These are phyloP conservation scores for Pachysandra terminalis DNA, from an alignment of 164 flowering plant genomes.

Conservation along the genomic window DNA sequence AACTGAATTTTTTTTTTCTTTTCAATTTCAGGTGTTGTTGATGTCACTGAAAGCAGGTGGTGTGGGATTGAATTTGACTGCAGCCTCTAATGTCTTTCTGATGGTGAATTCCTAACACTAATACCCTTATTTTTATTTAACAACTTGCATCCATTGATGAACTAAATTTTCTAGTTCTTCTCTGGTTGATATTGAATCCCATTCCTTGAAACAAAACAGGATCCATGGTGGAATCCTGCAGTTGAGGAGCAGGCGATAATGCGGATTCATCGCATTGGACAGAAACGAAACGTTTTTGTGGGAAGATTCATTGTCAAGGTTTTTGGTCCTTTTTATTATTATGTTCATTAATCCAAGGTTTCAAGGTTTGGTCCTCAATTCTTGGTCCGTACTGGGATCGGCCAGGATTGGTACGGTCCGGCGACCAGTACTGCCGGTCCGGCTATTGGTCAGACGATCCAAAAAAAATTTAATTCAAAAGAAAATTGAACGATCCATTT, in stretches of 20 bases:
- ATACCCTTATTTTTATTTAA: not conserved
- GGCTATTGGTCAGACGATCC: no score
- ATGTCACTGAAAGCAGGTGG: conserved; percentile 89
- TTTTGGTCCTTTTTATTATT: not conserved
- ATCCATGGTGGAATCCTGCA: conserved; percentile 99
- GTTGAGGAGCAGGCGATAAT: conserved; percentile 93
- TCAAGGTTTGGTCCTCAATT: no score
- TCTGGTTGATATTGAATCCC: not conserved
- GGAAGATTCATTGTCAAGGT: conserved; percentile 82
- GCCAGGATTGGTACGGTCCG: no score
- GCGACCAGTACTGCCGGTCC: no score
- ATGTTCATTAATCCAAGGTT: not conserved
- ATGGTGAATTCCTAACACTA: conserved; percentile 40
- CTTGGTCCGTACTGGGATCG: no score
- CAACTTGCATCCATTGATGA: not conserved
- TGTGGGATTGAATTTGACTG: conserved; percentile 76
- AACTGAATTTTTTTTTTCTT: no score
- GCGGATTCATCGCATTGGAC: conserved; percentile 86
- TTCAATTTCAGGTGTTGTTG: conserved; percentile 51
- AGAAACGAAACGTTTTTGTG: conserved; percentile 55
- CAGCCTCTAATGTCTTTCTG: conserved; percentile 76
- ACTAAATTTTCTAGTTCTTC: not conserved
- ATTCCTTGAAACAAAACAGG: conserved; percentile 31
- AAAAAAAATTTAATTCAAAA: no score
- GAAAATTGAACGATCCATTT: no score